Base-by-base conservation (phyloP, 2,329 filamentous ascomycete genomes). In the Botrytis fragariae region DNA sequence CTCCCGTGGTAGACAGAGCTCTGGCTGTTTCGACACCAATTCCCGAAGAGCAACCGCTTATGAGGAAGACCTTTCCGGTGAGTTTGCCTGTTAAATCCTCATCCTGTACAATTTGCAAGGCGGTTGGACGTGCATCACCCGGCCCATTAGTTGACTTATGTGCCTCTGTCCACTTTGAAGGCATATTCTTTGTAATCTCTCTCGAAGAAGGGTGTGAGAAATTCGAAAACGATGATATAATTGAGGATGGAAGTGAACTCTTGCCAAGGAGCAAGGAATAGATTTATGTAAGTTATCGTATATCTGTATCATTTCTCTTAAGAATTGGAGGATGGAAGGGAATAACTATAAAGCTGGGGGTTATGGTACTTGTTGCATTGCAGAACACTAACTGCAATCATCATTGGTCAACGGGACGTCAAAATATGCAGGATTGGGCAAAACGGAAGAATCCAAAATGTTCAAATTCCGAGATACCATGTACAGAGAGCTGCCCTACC, bases 1-100 rank as follows among this genome's bases (percentile, higher is more conserved):
- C 82, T 16, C 82, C 81, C 4, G 82, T 83, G 22, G 74, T 72
- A 63, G 77, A 76, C 9, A 83, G 73, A 1, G 82, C 81, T 44
- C 78, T 78, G 18, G 80, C 81, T 7, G 82, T 83, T 73, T 82
- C 81, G 62, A 82, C 74, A 6, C 82, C 82, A 48, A 83, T 78
- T 39, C 82, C 82, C 0, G 81, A 80, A 25, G 81, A 80, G 60
- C 75, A 77, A 29, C 82, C 82, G 10, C 82, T 83, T 70, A 83
- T 77, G 48, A 83, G 61, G 37, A 64, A 6, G 14, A n/a, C 25
- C n/a, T n/a, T n/a, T 14, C 48, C 48, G n/a, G 25, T 51, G 48
- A 51, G 48, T 51, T n/a, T 51, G 10, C 48, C 25, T n/a, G 48
- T 25, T 14, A 51, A 25, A n/a, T 51, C 25, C 12, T 51, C 25